Base-by-base conservation (phyloP, 139 green algal species). In the Nannochloris sp. region DNA sequence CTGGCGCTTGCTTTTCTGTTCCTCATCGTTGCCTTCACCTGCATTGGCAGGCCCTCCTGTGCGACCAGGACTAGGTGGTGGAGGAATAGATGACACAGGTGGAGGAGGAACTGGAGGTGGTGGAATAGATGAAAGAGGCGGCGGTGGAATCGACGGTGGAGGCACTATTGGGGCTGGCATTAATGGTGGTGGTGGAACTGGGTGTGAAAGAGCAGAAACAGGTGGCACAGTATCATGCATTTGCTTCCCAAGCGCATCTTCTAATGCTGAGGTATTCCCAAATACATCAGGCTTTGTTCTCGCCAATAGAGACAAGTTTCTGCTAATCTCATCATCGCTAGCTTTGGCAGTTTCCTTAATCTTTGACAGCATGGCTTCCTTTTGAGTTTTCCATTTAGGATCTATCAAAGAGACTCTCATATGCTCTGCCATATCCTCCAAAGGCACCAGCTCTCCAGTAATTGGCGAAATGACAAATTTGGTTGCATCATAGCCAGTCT, bases 211-310 rank as follows among this genome's bases (percentile, higher is more conserved):
- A 23, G 68, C 59, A 25, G 70, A 44, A 28, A 55, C 68, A 12
- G 60, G 49, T 20, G 43, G 1, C 85, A 81, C 14, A 76, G 46
- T 40, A 60, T 95, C 85, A 65, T 88, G 77, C 12, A 96, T 87
- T 63, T 74, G 76, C 66, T 82, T 72, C 33, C 76, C 59, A 66
- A 85, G 76, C 48, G 88, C 70, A 17, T 84, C 71, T 5, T 70
- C 80, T 64, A 97, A 67, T 78, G 96, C 92, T 70, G 93, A 85
- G 2, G 81, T 91, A 11, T 79, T 86, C 0, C 86, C 91, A 69
- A 99, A 99, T 58, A 99, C 93, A 67, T 99, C 92, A 5, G 93
- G 93, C 4, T 91, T 80, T 25, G 84, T 92, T 13, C 61, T 59
- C 2, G 91, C 88, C 36, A 99, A 83, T 11, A 65, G 62, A 36